Conservation (phyloP, 2,329 filamentous ascomycete species). For the Periconia sp. region DNA sequence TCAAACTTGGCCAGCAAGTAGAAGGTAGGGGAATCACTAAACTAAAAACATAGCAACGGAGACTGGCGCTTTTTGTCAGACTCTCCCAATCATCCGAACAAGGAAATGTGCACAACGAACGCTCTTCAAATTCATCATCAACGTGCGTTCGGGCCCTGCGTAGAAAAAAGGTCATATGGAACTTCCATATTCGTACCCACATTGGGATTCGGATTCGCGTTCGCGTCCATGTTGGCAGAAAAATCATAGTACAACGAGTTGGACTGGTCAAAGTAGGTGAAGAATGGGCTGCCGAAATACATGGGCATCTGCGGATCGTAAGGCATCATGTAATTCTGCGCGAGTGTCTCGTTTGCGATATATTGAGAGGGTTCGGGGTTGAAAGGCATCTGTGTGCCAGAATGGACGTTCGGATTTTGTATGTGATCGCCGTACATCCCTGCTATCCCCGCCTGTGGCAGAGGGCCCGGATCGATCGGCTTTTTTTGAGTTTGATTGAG, state of each 20-base stretch:
- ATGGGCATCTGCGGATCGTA: slow-evolving; percentile 3
- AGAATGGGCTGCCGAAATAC: slow-evolving; percentile 13
- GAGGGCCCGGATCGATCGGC: neutral
- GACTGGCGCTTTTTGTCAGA: too few relatives aligned
- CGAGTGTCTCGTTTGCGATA: neutral
- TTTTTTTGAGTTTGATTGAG: neutral
- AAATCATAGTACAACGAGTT: neutral
- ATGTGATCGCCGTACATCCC: neutral
- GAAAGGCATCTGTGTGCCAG: neutral
- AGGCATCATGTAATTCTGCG: neutral
- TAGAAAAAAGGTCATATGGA: too few relatives aligned
- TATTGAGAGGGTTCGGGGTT: neutral
- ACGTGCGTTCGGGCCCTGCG: too few relatives aligned
- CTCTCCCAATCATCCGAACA: too few relatives aligned
- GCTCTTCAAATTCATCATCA: too few relatives aligned
- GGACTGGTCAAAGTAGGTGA: slow-evolving; percentile 11
- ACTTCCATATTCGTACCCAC: neutral
- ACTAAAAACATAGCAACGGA: too few relatives aligned
- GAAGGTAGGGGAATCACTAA: too few relatives aligned
- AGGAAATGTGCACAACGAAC: too few relatives aligned
- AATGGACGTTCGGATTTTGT: neutral
- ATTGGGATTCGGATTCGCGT: neutral
- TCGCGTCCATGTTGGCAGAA: neutral
- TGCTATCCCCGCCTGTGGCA: neutral
- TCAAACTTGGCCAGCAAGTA: too few relatives aligned